Percentiles rank a stretch among this genome's conserved stretches.
These are phyloP conservation scores for Fragaria nilgerrensis DNA, from an alignment of 306 rosid genomes.

Conservation along the genomic window DNA sequence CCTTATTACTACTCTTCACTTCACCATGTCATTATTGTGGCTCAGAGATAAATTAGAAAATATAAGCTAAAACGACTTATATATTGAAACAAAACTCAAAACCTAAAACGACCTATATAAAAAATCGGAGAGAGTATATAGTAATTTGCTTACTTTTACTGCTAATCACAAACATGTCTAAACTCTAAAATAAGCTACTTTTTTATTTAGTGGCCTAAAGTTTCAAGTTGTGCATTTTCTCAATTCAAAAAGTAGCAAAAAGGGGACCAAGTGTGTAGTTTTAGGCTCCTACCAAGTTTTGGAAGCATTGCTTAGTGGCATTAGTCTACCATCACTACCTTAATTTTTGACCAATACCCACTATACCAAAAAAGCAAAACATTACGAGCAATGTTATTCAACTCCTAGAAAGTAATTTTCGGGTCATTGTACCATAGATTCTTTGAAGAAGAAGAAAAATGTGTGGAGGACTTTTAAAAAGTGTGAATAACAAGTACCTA, in stretches of 20 bases:
- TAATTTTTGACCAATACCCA: slow-evolving; percentile 6
- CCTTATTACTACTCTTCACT: too few relatives aligned
- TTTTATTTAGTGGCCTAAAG: background rate
- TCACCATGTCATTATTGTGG: too few relatives aligned
- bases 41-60: too few relatives aligned
- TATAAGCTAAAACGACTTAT: too few relatives aligned
- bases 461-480: background rate
- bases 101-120: too few relatives aligned
- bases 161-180: background rate
- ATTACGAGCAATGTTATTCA: background rate
- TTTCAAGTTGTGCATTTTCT: background rate
- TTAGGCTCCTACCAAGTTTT: background rate
- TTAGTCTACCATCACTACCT: background rate
- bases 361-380: background rate
- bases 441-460: background rate
- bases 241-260: background rate
- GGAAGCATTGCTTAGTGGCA: slow-evolving; percentile 23
- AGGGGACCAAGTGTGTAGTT: background rate
- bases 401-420: background rate
- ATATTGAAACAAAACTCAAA: too few relatives aligned
- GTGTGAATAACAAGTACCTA: background rate
- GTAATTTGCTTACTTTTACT: background rate
- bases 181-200: background rate
- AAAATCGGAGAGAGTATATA: too few relatives aligned
- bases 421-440: background rate